Conservation (phyloP, 2,329 filamentous ascomycete species). For the Plectosphaerella plurivora region DNA sequence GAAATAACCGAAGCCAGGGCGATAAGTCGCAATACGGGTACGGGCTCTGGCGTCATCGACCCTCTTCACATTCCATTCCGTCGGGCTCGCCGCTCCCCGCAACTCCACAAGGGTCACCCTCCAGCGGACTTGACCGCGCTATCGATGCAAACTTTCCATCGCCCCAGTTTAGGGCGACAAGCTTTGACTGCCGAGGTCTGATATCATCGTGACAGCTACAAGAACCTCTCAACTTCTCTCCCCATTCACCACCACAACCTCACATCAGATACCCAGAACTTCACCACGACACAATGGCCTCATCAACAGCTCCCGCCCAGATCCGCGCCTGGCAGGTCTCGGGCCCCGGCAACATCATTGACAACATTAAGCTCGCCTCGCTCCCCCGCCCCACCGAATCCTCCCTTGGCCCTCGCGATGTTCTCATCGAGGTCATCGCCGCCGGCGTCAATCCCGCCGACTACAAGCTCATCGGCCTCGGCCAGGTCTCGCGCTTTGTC, state of each 20-base stretch:
- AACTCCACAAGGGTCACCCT: no score
- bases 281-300: background rate
- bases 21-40: no score
- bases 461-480: constrained; percentile 51
- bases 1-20: no score
- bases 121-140: no score
- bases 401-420: constrained; percentile 31
- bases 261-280: background rate
- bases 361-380: constrained; percentile 11
- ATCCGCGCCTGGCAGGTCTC: background rate
- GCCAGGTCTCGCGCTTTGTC: constrained; percentile 31
- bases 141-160: no score
- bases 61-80: no score
- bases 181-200: no score
- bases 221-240: no score
- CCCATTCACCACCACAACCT: background rate
- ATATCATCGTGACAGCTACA: no score
- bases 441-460: constrained; percentile 59
- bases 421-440: constrained; percentile 51
- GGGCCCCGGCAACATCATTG: background rate
- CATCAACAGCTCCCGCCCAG: background rate
- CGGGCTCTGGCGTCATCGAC: no score
- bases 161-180: no score
- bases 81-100: no score
- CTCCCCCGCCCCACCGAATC: constrained; percentile 33